Conservation (phyloP, 306 rosid genomes). For the Cicer cuneatum region DNA sequence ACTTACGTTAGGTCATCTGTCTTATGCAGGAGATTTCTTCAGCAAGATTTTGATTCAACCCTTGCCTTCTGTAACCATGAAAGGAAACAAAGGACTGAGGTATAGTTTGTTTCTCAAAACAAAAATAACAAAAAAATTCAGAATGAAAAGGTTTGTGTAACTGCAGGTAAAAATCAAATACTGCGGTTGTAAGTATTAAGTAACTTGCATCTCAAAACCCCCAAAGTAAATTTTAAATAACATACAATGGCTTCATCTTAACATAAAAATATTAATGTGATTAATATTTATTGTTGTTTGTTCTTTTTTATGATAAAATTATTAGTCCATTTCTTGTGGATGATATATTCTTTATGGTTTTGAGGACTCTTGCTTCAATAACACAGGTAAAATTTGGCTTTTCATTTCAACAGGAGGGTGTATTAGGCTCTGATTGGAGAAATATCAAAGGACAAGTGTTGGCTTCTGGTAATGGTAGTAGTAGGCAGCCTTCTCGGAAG, state of each 20-base stretch:
- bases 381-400: conserved; percentile 10
- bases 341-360: conserved; percentile 24
- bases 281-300: neutral
- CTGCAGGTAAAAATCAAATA: neutral
- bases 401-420: conserved; percentile 64
- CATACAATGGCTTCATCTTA: conserved; percentile 1
- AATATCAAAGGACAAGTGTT: conserved; percentile 82
- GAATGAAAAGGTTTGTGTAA: neutral
- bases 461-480: conserved; percentile 62
- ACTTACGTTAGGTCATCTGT: conserved; percentile 15
- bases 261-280: neutral
- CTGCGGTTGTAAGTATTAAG: neutral
- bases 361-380: conserved; percentile 19
- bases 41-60: conserved; percentile 94
- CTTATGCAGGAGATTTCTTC: conserved; percentile 88
- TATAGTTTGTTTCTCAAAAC: conserved; percentile 37
- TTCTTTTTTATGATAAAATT: conserved; percentile 11
- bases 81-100: conserved; percentile 95
- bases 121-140: neutral
- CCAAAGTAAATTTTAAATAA: neutral
- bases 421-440: conserved; percentile 79
- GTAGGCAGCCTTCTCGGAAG: conserved; percentile 73
- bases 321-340: neutral
- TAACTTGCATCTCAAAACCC: neutral
- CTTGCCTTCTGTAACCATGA: conserved; percentile 89